A percentile compares a stretch with the other conserved stretches of the same genome.
Conservation (phyloP, 345 rosid genomes). For the Aquilaria sinensis region DNA sequence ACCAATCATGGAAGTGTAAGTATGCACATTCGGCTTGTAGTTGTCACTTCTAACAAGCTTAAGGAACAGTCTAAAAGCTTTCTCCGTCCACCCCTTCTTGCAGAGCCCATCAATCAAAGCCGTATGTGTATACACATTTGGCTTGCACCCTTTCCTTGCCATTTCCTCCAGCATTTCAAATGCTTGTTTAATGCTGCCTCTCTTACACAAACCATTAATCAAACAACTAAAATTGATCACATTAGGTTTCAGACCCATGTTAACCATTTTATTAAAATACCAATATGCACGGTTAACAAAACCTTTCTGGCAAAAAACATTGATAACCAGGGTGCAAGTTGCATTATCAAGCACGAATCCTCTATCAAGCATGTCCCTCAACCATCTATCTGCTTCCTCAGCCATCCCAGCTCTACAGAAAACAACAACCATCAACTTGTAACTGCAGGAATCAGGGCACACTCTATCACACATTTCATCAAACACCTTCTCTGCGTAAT, state of each 20-base stretch:
- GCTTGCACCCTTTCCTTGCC: slow-evolving; percentile 74
- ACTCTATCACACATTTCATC: slow-evolving; percentile 69
- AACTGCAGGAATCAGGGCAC: slow-evolving; percentile 44
- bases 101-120: slow-evolving; percentile 77
- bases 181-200: slow-evolving; percentile 79
- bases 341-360: slow-evolving; percentile 64
- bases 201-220: slow-evolving; percentile 75
- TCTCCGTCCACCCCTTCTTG: slow-evolving; percentile 92
- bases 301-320: slow-evolving; percentile 53
- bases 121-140: slow-evolving; percentile 80
- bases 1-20: slow-evolving; percentile 75
- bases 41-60: slow-evolving; percentile 68
- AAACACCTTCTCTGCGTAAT: slow-evolving; percentile 59
- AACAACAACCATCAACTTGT: slow-evolving; percentile 58
- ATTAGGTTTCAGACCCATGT: slow-evolving; percentile 62
- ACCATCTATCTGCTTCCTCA: slow-evolving; percentile 65
- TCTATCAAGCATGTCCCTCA: slow-evolving; percentile 55
- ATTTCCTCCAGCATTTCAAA: slow-evolving; percentile 87
- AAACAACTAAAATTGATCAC: slow-evolving; percentile 70
- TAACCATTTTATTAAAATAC: slow-evolving; percentile 63
- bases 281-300: slow-evolving; percentile 48
- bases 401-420: slow-evolving; percentile 53
- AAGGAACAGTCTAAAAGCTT: slow-evolving; percentile 80
- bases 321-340: slow-evolving; percentile 56
- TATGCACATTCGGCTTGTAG: slow-evolving; percentile 76